Conservation (phyloP, 2,329 filamentous ascomycete species). For the Tolypocladium capitatum region DNA sequence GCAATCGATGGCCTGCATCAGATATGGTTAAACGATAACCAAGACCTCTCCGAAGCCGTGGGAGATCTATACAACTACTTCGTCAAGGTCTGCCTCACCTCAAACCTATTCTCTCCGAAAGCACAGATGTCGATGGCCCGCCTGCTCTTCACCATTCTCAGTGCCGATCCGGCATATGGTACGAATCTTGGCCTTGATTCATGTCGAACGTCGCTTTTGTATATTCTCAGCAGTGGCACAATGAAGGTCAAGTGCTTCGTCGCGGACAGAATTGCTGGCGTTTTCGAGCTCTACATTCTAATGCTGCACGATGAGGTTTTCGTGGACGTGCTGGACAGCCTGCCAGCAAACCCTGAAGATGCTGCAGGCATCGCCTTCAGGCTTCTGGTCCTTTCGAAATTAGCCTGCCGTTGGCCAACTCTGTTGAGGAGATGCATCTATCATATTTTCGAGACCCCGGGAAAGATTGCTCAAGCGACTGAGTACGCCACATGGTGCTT, state of each 20-base stretch:
- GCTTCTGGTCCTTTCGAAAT: constrained; percentile 57
- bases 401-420: constrained; percentile 77
- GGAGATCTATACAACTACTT: constrained; percentile 72
- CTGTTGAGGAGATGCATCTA: constrained; percentile 79
- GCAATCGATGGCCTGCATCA: constrained; percentile 50
- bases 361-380: constrained; percentile 77
- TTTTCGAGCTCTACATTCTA: constrained; percentile 76
- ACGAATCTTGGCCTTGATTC: constrained; percentile 42
- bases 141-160: constrained; percentile 59
- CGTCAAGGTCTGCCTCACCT: constrained; percentile 51
- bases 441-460: constrained; percentile 84
- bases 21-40: constrained; percentile 48
- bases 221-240: constrained; percentile 52
- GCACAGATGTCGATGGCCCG: constrained; percentile 54
- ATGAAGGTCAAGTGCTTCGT: constrained; percentile 66
- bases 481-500: constrained; percentile 65
- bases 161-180: constrained; percentile 53
- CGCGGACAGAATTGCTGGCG: constrained; percentile 50
- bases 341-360: constrained; percentile 61
- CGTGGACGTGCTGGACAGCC: constrained; percentile 63
- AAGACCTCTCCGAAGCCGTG: constrained; percentile 50
- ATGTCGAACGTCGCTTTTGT: constrained; percentile 58
- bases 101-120: constrained; percentile 54
- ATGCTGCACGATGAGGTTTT: constrained; percentile 75
- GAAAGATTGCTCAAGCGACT: constrained; percentile 50